phyloP scores from a whole-genome alignment of 2,329 filamentous ascomycete genomes.

The Clonostachys sp. region DNA sequence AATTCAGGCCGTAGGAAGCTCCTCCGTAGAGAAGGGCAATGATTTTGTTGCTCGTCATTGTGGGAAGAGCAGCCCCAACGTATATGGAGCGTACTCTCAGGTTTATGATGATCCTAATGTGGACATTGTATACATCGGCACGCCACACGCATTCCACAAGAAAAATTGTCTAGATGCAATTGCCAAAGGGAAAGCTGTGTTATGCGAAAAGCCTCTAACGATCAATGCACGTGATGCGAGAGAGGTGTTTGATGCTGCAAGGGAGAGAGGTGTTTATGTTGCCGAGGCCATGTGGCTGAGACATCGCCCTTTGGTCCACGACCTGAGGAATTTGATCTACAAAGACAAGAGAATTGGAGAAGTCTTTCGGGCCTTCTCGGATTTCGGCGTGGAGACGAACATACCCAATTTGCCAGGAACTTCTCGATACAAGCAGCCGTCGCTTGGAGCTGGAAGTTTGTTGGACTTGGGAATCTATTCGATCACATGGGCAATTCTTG shows the following conservation, averaged over 20 bases:
- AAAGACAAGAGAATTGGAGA: conserved; percentile 31
- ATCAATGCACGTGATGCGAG: conserved; percentile 30
- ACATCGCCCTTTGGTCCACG: conserved; percentile 28
- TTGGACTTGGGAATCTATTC: conserved; percentile 38
- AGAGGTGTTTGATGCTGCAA: conserved; percentile 31
- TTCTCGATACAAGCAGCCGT: conserved; percentile 26
- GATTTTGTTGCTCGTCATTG: neutral
- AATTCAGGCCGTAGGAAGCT: conserved; percentile 35
- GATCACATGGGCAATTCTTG: conserved; percentile 30
- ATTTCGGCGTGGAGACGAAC: conserved; percentile 29
- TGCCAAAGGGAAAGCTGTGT: conserved; percentile 31
- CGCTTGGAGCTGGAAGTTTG: conserved; percentile 33
- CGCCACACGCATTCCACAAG: conserved; percentile 36
- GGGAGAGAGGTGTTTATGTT: conserved; percentile 31
- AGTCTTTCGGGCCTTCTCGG: conserved; percentile 28
- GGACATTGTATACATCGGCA: conserved; percentile 40
- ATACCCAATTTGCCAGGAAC: conserved; percentile 18
- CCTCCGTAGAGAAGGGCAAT: conserved; percentile 26
- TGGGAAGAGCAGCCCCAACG: conserved; percentile 9
- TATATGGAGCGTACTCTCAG: conserved; percentile 31
- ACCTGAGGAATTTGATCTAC: conserved; percentile 26
- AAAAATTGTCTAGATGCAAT: conserved; percentile 36
- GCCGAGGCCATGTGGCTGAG: conserved; percentile 42
- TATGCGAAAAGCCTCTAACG: conserved; percentile 40
- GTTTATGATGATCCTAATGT: conserved; percentile 32